phyloP scores from a whole-genome alignment of 2,329 filamentous ascomycete species.

The Phoma sp. region DNA sequence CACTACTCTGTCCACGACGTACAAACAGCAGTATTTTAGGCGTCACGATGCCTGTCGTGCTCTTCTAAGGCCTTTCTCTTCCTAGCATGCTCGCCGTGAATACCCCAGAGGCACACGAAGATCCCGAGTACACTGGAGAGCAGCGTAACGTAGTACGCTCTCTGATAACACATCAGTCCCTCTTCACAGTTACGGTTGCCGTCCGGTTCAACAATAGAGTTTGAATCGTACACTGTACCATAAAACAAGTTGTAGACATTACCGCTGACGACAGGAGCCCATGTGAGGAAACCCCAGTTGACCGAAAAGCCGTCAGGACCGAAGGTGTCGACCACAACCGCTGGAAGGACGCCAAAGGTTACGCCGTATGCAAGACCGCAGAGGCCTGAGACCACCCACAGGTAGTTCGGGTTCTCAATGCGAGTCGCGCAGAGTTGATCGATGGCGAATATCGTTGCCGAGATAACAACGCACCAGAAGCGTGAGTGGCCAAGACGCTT shows the following conservation, averaged over 20 bases:
- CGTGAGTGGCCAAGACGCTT: constrained; percentile 81
- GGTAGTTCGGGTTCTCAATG: constrained; percentile 76
- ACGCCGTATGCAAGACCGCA: constrained; percentile 92
- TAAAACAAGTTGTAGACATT: constrained; percentile 95
- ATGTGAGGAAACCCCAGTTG: constrained; percentile 96
- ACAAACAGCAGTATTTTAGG: constrained; percentile 10
- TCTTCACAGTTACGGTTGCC: constrained; percentile 78
- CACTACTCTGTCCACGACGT: neutral
- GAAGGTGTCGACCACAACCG: constrained; percentile 84
- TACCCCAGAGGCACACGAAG: constrained; percentile 72
- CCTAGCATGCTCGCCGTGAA: constrained; percentile 61
- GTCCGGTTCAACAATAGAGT: constrained; percentile 71
- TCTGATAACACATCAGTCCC: constrained; percentile 79
- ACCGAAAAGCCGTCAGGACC: constrained; percentile 87
- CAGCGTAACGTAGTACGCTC: constrained; percentile 82
- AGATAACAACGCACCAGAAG: constrained; percentile 87
- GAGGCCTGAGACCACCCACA: constrained; percentile 79
- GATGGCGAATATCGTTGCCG: constrained; percentile 76
- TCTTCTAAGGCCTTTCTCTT: constrained; percentile 43
- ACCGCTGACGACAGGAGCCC: constrained; percentile 84
- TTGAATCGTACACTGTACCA: constrained; percentile 79
- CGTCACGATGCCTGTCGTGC: constrained; percentile 39
- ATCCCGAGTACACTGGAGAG: constrained; percentile 73
- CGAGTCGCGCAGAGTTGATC: constrained; percentile 79
- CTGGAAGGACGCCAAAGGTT: constrained; percentile 91